Percentiles rank a stretch among this genome's conserved stretches.
These are phyloP conservation scores for Chaetomium olivaceum DNA, from an alignment of 2,329 filamentous ascomycete species.

Conservation along the genomic window DNA sequence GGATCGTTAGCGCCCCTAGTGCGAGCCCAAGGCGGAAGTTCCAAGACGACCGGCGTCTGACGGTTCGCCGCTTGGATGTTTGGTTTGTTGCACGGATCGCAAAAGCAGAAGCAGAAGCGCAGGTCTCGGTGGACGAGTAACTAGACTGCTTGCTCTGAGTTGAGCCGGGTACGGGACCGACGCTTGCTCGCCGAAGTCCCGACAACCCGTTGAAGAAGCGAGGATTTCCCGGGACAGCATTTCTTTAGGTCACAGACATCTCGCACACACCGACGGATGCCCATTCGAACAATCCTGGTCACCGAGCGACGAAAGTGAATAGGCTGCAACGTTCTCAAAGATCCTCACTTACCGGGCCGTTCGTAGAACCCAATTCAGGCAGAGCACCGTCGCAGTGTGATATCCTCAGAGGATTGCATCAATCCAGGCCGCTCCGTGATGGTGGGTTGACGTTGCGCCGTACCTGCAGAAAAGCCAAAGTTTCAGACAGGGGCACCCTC, in stretches of 20 bases:
- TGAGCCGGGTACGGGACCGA: neutral
- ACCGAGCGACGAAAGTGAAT: conserved; percentile 5
- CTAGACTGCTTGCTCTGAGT: neutral
- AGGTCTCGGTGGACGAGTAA: neutral
- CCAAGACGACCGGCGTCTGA: neutral
- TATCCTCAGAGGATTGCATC: conserved; percentile 11
- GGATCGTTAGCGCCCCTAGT: conserved; percentile 4
- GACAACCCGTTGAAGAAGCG: neutral
- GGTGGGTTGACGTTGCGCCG: conserved; percentile 28
- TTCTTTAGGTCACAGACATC: neutral
- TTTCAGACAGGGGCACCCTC: conserved; percentile 17
- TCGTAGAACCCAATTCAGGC: conserved; percentile 10
- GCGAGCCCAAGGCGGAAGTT: neutral
- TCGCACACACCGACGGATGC: neutral
- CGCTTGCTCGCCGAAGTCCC: neutral
- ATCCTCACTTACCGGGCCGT: neutral
- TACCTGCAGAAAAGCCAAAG: conserved; percentile 28
- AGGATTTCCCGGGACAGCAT: neutral
- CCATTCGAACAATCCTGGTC: neutral
- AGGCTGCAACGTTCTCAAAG: neutral
- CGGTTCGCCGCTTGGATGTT: conserved; percentile 8
- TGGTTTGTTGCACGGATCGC: neutral
- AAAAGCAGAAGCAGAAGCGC: neutral
- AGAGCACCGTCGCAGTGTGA: conserved; percentile 21
- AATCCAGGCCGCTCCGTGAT: conserved; percentile 1